These are phyloP conservation scores for Phytophthora rubi DNA, from an alignment of 352 stramenopile species.

Conservation along the genomic window DNA sequence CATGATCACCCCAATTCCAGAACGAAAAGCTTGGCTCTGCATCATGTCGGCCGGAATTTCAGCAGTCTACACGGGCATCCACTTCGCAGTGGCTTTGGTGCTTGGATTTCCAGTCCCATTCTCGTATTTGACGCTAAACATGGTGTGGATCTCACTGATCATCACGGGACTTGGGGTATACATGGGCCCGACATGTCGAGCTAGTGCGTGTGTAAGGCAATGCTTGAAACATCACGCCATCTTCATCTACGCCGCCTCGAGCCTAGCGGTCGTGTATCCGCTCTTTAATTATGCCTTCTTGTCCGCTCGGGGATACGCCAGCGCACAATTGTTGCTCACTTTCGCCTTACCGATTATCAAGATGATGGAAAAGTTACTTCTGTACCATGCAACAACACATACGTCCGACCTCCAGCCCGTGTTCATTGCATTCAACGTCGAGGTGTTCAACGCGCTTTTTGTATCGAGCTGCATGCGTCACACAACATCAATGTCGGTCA, in stretches of 20 bases:
- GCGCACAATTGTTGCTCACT: conserved; percentile 27
- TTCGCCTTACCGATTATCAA: conserved; percentile 30
- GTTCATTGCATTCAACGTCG: conserved; percentile 35
- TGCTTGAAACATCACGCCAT: conserved; percentile 23
- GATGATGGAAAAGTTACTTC: conserved; percentile 27
- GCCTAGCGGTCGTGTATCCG: conserved; percentile 25
- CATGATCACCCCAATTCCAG: conserved; percentile 13
- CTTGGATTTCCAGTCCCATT: conserved; percentile 30
- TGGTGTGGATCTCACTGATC: conserved; percentile 28
- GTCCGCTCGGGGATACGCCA: conserved; percentile 8
- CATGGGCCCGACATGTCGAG: conserved; percentile 14
- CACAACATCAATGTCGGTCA: conserved; percentile 31
- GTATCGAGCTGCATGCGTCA: conserved; percentile 43
- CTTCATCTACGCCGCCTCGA: conserved; percentile 26
- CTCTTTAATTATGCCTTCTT: conserved; percentile 35
- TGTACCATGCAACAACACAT: conserved; percentile 25
- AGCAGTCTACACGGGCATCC: conserved; percentile 5
- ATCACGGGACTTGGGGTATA: conserved; percentile 16
- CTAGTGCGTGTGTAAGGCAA: neutral
- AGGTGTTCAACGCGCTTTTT: conserved; percentile 46
- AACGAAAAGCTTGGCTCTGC: conserved; percentile 8
- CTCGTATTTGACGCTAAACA: conserved; percentile 25
- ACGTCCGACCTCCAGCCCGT: conserved; percentile 31
- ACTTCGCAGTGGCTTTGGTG: conserved; percentile 21
- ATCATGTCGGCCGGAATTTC: conserved; percentile 16